These are phyloP conservation scores for Filosporella fistucella DNA, from an alignment of 495 filamentous ascomycete species.

Conservation along the genomic window DNA sequence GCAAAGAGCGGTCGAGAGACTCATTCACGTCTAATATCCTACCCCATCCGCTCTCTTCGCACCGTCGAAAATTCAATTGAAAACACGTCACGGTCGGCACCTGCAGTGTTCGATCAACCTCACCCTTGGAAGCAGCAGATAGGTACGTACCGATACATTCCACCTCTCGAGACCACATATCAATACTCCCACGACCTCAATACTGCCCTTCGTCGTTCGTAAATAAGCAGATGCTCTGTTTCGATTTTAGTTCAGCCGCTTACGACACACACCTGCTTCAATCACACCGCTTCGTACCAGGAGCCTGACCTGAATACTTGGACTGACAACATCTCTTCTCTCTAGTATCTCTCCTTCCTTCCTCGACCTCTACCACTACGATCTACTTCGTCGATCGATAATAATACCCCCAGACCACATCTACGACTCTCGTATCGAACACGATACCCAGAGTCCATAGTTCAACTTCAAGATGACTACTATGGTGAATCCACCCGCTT, in stretches of 20 bases:
- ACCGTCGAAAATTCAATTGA: too few relatives aligned
- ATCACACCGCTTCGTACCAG: slow-evolving; percentile 21
- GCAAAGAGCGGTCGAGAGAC: slow-evolving; percentile 10
- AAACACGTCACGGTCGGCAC: slow-evolving; percentile 8
- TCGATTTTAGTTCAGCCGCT: slow-evolving; percentile 10
- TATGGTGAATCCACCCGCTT: slow-evolving; percentile 40
- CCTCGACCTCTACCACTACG: slow-evolving; percentile 4
- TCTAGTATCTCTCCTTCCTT: slow-evolving; percentile 12
- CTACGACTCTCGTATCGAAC: slow-evolving; percentile 26
- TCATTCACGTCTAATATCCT: neutral
- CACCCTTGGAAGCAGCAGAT: slow-evolving; percentile 14
- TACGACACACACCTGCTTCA: slow-evolving; percentile 15
- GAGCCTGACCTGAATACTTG: slow-evolving; percentile 15
- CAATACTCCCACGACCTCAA: slow-evolving; percentile 8
- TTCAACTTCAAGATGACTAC: slow-evolving; percentile 41
- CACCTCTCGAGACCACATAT: neutral
- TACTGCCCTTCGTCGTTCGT: slow-evolving; percentile 7
- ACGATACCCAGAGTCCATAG: slow-evolving; percentile 29
- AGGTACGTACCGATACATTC: slow-evolving; percentile 22
- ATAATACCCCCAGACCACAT: slow-evolving; percentile 10
- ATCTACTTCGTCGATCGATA: slow-evolving; percentile 14
- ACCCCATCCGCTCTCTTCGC: neutral
- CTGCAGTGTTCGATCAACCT: slow-evolving; percentile 4
- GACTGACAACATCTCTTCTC: slow-evolving; percentile 17
- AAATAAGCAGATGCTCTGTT: too few relatives aligned